Evolutionary conservation across 305 asterid species (phyloP), one percentile per base, ranked within the genome.

Genomic region (Fraxinus sp.): DNA sequence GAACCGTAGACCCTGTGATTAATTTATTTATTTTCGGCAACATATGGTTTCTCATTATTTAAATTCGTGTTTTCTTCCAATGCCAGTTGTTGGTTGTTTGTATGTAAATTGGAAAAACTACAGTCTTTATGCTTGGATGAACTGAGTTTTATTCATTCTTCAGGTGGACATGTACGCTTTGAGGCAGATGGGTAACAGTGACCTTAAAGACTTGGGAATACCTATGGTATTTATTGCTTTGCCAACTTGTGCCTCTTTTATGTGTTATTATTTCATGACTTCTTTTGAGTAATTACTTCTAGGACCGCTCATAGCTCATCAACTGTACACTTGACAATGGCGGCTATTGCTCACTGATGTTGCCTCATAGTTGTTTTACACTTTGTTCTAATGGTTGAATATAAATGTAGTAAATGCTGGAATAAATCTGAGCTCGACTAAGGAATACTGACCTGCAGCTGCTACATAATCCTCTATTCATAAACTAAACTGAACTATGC

Each of bases 141-240:
- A 71, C 24, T 18, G 26, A 76, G 35, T 81, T 59, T 76, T 32
- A 28, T 83, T 72, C 86, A 32, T 84, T 84, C 72, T 92, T 89
- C 93, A 96, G 99, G 98, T 96, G 85, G 99, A 96, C 88, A 89
- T 96, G 97, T 89, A 90, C 85, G 88, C 97, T 43, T 85, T 96
- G 94, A 94, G 87, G 89, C 98, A 95, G 85, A 94, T 93, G 98
- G 83, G 93, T 57, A 98, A 94, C 88, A 80, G 83, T 80, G 99
- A 96, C 87, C 97, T 94, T 79, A 94, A 93, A 87, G 98, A 91
- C 85, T 76, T 94, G 88, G 99, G 99, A 77, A 86, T 96, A 84
- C 99, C 99, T 71, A 93, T 94, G 98, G 99, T 96, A 94, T 74
- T 18, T 96, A 94, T 74, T 18, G 75, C 49, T 77, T 79, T 83